These are phyloP conservation scores for Austroboletus eburneus DNA, from an alignment of 768 basidiomycete species.

Conservation along the genomic window DNA sequence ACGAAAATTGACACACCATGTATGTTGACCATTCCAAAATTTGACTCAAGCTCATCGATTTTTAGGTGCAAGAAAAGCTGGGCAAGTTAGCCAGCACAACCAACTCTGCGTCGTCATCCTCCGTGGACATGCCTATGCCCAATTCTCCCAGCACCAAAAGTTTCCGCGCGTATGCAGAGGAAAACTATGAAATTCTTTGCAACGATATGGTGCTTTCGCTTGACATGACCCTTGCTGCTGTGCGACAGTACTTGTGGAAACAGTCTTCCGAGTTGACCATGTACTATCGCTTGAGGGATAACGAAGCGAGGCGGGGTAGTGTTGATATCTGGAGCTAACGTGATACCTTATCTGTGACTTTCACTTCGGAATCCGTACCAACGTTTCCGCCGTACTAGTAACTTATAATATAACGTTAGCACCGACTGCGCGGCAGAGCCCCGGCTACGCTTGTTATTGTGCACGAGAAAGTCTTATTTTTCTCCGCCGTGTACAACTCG, in stretches of 20 bases:
- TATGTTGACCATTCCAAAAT: constrained; percentile 35
- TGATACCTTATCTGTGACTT: not conserved
- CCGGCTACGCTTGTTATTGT: too few relatives aligned
- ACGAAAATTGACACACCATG: constrained; percentile 79
- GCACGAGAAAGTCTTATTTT: too few relatives aligned
- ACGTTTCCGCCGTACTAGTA: constrained; percentile 19
- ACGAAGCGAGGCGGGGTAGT: constrained; percentile 1
- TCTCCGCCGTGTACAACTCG: too few relatives aligned
- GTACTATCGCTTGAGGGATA: constrained; percentile 60
- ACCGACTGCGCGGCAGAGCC: too few relatives aligned
- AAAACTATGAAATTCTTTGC: constrained; percentile 83
- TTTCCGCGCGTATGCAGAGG: constrained; percentile 46
- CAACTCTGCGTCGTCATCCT: constrained; percentile 28
- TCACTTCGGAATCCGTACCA: constrained; percentile 1
- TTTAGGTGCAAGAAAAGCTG: constrained; percentile 79
- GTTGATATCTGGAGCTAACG: constrained; percentile 1
- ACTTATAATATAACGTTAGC: constrained; percentile 26
- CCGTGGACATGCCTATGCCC: constrained; percentile 37
- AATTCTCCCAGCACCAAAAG: constrained; percentile 21
- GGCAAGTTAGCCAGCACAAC: constrained; percentile 47
- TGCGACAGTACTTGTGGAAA: constrained; percentile 88
- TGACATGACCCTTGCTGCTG: constrained; percentile 86
- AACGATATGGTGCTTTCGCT: constrained; percentile 79
- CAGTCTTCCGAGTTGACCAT: constrained; percentile 68
- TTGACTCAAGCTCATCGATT: constrained; percentile 5